A percentile compares a stretch with the other conserved stretches of the same genome.
These are phyloP conservation scores for Flaveria trinervia DNA, from an alignment of 129 eudicot genomes.

Conservation along the genomic window DNA sequence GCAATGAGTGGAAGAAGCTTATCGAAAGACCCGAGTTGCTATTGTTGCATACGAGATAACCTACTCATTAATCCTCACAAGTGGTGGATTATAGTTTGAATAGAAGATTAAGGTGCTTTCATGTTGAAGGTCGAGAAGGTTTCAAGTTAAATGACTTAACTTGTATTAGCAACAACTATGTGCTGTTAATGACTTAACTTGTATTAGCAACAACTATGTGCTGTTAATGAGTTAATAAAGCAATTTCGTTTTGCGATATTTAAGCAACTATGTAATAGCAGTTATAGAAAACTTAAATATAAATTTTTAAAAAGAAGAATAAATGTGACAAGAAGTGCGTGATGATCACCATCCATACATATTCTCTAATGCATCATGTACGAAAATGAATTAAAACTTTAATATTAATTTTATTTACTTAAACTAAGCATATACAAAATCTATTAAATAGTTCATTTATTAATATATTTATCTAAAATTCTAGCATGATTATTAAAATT, in stretches of 20 bases:
- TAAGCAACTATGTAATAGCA: no score
- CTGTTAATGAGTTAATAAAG: conserved; percentile 1
- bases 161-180: background rate
- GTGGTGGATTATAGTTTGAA: background rate
- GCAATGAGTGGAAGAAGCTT: conserved; percentile 69
- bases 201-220: background rate
- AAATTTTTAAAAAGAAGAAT: no score
- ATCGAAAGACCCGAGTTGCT: conserved; percentile 66
- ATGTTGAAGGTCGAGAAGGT: background rate
- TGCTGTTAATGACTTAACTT: background rate
- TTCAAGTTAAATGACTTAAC: background rate
- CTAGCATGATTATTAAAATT: no score
- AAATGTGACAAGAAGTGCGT: no score
- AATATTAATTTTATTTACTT: no score
- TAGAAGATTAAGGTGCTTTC: background rate
- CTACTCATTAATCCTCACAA: background rate
- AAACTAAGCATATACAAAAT: no score
- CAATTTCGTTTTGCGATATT: background rate
- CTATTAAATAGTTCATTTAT: no score
- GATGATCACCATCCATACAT: no score
- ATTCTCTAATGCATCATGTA: no score
- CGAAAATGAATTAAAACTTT: no score
- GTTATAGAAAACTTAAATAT: no score
- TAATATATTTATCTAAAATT: no score
- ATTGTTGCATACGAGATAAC: conserved; percentile 73